Evolutionary conservation across 2,329 filamentous ascomycete genomes (phyloP).

Genomic region (Cladosporium phlei): DNA sequence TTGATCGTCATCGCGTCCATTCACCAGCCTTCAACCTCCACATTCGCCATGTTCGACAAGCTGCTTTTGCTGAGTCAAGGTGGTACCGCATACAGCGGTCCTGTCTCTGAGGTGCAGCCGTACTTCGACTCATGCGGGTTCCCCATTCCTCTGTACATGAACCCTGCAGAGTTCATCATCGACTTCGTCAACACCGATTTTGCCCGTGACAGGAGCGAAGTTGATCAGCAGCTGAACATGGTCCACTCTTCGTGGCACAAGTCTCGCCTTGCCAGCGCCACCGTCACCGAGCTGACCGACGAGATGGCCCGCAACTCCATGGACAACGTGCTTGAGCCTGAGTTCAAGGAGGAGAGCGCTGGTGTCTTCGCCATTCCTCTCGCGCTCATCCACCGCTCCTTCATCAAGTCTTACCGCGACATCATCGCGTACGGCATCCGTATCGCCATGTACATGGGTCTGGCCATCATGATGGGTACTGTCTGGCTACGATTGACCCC

Average conservation of each 20-base stretch:
- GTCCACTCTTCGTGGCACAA: slow-evolving; percentile 54
- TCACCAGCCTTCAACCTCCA: slow-evolving; percentile 77
- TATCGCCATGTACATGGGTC: slow-evolving; percentile 72
- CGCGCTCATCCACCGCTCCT: slow-evolving; percentile 69
- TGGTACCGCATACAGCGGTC: slow-evolving; percentile 67
- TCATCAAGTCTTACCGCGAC: slow-evolving; percentile 80
- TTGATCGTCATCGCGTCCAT: slow-evolving; percentile 77
- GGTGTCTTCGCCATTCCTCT: slow-evolving; percentile 49
- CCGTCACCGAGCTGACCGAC: slow-evolving; percentile 30
- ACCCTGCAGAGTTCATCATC: slow-evolving; percentile 75
- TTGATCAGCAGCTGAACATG: slow-evolving; percentile 46
- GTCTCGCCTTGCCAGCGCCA: slow-evolving; percentile 40
- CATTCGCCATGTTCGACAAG: slow-evolving; percentile 76
- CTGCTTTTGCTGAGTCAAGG: slow-evolving; percentile 68
- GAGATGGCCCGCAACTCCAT: slow-evolving; percentile 34
- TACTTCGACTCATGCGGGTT: slow-evolving; percentile 62
- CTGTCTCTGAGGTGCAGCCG: slow-evolving; percentile 50
- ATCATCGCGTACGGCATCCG: slow-evolving; percentile 79
- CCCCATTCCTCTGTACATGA: slow-evolving; percentile 64
- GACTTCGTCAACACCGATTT: slow-evolving; percentile 78
- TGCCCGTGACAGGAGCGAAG: slow-evolving; percentile 45
- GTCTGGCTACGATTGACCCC: slow-evolving; percentile 72
- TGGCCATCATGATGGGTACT: slow-evolving; percentile 84
- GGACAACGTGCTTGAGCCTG: slow-evolving; percentile 27
- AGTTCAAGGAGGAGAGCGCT: slow-evolving; percentile 35